phyloP scores from a whole-genome alignment of 805 yeast species.

The Starmerella davenportii region DNA sequence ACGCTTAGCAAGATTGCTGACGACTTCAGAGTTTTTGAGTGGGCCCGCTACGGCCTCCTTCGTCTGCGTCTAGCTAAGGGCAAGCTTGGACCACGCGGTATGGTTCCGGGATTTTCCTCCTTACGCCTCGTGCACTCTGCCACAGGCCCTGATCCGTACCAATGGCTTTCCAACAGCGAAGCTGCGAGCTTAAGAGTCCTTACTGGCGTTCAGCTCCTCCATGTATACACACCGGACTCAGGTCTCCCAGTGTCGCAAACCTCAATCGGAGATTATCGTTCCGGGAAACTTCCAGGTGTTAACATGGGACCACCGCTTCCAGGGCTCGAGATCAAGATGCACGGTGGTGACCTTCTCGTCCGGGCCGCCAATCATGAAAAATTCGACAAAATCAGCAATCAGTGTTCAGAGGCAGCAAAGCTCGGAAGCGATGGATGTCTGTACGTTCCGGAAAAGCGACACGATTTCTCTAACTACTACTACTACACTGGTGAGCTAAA shows the following conservation, averaged over 20 bases:
- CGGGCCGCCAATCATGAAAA: slow-evolving; percentile 7
- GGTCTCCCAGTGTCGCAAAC: slow-evolving; percentile 25
- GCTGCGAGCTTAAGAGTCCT: slow-evolving; percentile 18
- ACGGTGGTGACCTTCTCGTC: slow-evolving; percentile 1
- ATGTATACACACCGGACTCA: slow-evolving; percentile 18
- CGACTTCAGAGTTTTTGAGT: slow-evolving; percentile 11
- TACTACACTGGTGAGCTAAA: slow-evolving; percentile 14
- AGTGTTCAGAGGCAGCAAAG: slow-evolving; percentile 2
- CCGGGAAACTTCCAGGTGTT: slow-evolving; percentile 7
- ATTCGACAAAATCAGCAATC: slow-evolving; percentile 1
- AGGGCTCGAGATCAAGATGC: slow-evolving; percentile 12
- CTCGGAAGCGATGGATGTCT: slow-evolving; percentile 13
- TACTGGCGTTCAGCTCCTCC: slow-evolving; percentile 23
- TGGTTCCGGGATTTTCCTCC: slow-evolving; percentile 15
- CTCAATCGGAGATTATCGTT: slow-evolving; percentile 18
- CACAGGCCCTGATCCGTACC: slow-evolving; percentile 13
- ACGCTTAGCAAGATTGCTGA: slow-evolving; percentile 18
- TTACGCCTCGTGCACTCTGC: slow-evolving; percentile 20
- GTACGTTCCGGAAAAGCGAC: slow-evolving; percentile 11
- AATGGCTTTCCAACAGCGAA: slow-evolving; percentile 14
- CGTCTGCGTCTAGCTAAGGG: slow-evolving; percentile 18
- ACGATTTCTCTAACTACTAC: slow-evolving; percentile 11
- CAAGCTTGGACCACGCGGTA: slow-evolving; percentile 14
- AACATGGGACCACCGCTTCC: slow-evolving; percentile 15
- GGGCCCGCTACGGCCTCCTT: slow-evolving; percentile 9